A percentile compares a stretch with the other conserved stretches of the same genome.
Conservation (phyloP, 2,329 filamentous ascomycete genomes). For the Hypoxylon sp. region DNA sequence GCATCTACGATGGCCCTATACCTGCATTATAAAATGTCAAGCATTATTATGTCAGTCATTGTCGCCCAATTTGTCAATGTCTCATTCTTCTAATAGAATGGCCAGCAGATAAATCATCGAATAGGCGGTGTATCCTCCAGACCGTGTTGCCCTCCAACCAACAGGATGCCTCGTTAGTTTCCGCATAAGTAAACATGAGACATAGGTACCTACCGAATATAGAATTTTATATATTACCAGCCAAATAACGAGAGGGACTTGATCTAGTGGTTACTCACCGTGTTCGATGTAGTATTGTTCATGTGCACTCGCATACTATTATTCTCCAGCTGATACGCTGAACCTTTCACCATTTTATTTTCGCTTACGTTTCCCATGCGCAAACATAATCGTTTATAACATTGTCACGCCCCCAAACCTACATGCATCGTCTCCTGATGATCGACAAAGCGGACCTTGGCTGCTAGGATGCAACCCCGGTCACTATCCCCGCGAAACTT, state of each 20-base stretch:
- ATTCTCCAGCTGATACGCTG: conserved; percentile 1
- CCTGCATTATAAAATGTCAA: background rate
- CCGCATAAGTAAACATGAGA: conserved; percentile 6
- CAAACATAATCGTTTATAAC: conserved; percentile 7
- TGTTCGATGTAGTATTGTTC: background rate
- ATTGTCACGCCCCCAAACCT: conserved; percentile 4
- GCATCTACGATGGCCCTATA: conserved; percentile 2
- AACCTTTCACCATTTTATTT: background rate
- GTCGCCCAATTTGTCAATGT: background rate
- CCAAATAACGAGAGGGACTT: background rate
- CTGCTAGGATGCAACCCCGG: conserved; percentile 21
- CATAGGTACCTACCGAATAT: background rate
- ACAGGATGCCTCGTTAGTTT: background rate
- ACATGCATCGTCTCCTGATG: conserved; percentile 33
- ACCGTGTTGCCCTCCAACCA: conserved; percentile 4
- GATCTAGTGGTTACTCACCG: background rate
- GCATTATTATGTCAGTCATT: conserved; percentile 7
- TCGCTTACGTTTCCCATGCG: conserved; percentile 9
- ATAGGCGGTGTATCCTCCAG: conserved; percentile 5
- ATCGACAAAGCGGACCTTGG: conserved; percentile 29
- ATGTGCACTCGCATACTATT: conserved; percentile 1
- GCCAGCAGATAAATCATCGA: background rate
- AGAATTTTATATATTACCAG: background rate
- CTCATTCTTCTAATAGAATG: background rate
- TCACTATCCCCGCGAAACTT: conserved; percentile 22